A percentile compares a stretch with the other conserved stretches of the same genome.
Conservation (phyloP, 495 filamentous ascomycete genomes). For the Xylaria acuta region DNA sequence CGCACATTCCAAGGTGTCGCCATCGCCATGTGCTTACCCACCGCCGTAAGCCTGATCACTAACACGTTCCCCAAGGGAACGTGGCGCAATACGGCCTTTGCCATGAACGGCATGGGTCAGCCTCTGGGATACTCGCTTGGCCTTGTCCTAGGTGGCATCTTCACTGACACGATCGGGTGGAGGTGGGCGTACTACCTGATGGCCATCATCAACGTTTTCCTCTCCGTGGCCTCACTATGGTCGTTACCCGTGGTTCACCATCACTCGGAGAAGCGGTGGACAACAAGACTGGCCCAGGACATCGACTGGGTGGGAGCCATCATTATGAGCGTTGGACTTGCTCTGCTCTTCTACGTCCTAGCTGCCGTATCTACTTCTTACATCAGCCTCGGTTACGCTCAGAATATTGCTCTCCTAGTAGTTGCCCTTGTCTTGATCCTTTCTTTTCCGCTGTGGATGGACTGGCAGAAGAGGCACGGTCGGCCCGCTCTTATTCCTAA, state of each 20-base stretch:
- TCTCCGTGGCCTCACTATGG: slow-evolving; percentile 30
- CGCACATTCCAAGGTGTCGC: slow-evolving; percentile 58
- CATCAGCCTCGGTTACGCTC: slow-evolving; percentile 38
- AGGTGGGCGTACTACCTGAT: slow-evolving; percentile 57
- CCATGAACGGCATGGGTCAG: slow-evolving; percentile 55
- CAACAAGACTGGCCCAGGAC: slow-evolving; percentile 27
- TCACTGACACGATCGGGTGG: slow-evolving; percentile 56
- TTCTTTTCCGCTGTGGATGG: slow-evolving; percentile 54
- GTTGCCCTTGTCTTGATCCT: slow-evolving; percentile 51
- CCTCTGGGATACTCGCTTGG: slow-evolving; percentile 59
- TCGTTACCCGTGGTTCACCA: background rate
- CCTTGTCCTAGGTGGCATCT: slow-evolving; percentile 58
- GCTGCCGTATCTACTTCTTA: slow-evolving; percentile 18
- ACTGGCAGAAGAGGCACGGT: slow-evolving; percentile 48
- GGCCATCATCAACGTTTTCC: slow-evolving; percentile 43
- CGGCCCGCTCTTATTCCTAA: slow-evolving; percentile 57
- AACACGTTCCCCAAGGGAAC: slow-evolving; percentile 48
- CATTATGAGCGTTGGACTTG: slow-evolving; percentile 50
- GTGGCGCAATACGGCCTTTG: slow-evolving; percentile 57
- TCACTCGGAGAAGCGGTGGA: background rate
- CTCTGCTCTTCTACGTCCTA: slow-evolving; percentile 57
- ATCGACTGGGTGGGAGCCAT: slow-evolving; percentile 61
- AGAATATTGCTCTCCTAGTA: slow-evolving; percentile 45
- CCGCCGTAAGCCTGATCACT: slow-evolving; percentile 57
- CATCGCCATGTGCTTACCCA: slow-evolving; percentile 57